These are phyloP conservation scores for Leccinum incarnatum DNA, from an alignment of 768 basidiomycete species.

Conservation along the genomic window DNA sequence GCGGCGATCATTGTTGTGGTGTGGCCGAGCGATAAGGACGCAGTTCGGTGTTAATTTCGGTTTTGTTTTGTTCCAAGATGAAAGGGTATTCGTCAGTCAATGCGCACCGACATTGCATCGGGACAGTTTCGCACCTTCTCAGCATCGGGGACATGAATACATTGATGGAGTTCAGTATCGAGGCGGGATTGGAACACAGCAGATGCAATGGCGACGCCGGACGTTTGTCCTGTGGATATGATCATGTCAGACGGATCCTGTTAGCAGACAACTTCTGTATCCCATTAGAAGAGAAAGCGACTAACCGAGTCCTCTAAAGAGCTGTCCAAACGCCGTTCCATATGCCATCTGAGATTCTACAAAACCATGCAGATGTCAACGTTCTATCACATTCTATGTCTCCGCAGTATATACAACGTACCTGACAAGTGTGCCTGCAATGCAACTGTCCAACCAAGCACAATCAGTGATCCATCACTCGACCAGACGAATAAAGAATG, in stretches of 20 bases:
- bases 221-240: conserved; percentile 15
- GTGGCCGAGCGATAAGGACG: too few species aligned
- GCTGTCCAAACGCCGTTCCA: conserved; percentile 24
- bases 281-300: neutral
- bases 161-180: conserved; percentile 10
- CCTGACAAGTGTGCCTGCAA: conserved; percentile 8
- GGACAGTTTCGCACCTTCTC: conserved; percentile 1
- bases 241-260: neutral
- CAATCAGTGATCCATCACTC: neutral
- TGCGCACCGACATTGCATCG: neutral
- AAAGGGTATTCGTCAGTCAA: neutral
- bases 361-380: neutral
- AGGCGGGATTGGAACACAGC: conserved; percentile 23
- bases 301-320: conserved; percentile 23
- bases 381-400: neutral
- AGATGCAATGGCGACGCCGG: conserved; percentile 21
- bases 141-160: conserved; percentile 14
- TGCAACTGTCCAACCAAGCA: neutral
- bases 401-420: neutral
- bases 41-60: neutral
- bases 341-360: conserved; percentile 21
- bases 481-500: neutral
- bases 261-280: neutral
- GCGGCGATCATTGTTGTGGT: neutral
- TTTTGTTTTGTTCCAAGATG: neutral